These are phyloP conservation scores for Ensete ventricosum DNA, from an alignment of 176 grass and related monocot species.

Conservation along the genomic window DNA sequence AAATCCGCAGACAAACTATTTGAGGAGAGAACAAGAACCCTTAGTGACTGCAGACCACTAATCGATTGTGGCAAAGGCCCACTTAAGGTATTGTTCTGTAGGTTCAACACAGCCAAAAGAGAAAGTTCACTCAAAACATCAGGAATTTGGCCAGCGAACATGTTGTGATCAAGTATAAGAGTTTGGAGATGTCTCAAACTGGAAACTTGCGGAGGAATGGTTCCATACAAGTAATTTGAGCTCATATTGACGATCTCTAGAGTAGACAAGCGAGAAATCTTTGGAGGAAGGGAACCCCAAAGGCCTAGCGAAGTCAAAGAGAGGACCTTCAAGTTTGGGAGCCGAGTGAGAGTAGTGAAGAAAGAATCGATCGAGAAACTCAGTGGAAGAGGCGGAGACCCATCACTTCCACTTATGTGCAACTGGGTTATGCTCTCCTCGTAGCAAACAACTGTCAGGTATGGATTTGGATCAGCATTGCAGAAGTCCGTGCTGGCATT, in stretches of 20 bases:
- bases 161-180: slow-evolving; percentile 63
- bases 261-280: slow-evolving; percentile 37
- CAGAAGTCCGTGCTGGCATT: slow-evolving; percentile 74
- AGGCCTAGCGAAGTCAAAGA: slow-evolving; percentile 59
- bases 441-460: slow-evolving; percentile 66
- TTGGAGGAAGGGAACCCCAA: slow-evolving; percentile 63
- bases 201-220: slow-evolving; percentile 45
- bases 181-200: slow-evolving; percentile 53
- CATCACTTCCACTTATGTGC: slow-evolving; percentile 36
- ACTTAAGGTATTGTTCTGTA: slow-evolving; percentile 56
- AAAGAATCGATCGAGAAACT: slow-evolving; percentile 70
- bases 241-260: slow-evolving; percentile 89
- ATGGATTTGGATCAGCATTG: slow-evolving; percentile 24
- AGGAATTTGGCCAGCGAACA: slow-evolving; percentile 44
- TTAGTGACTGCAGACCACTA: slow-evolving; percentile 33
- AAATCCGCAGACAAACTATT: slow-evolving; percentile 67
- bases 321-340: slow-evolving; percentile 86
- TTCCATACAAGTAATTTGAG: slow-evolving; percentile 61
- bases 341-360: slow-evolving; percentile 57
- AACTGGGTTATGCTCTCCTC: slow-evolving; percentile 69
- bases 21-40: slow-evolving; percentile 51
- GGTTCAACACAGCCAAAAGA: slow-evolving; percentile 53
- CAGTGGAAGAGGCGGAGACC: slow-evolving; percentile 38
- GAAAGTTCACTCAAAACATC: slow-evolving; percentile 39
- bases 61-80: slow-evolving; percentile 56